Percentiles rank a stretch among this genome's conserved stretches.
These are phyloP conservation scores for Agarophyton chilense DNA, from an alignment of 23 red algal species.

Conservation along the genomic window DNA sequence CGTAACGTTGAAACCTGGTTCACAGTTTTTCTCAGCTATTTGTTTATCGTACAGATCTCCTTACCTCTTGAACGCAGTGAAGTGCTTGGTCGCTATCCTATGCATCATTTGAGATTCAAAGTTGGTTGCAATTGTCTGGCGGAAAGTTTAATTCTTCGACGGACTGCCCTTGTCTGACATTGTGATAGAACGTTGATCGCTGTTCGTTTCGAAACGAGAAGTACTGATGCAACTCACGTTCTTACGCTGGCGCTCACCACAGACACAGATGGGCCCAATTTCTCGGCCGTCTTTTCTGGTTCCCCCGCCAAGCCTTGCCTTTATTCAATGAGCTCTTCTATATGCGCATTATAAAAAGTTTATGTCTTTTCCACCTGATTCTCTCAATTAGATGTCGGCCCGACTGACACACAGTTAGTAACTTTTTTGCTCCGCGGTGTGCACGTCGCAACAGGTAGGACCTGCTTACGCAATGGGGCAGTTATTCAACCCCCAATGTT, in stretches of 20 bases:
- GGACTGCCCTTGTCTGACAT: neutral
- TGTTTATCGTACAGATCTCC: slow-evolving; percentile 58
- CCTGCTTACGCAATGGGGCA: too few species aligned
- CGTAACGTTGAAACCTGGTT: slow-evolving; percentile 21
- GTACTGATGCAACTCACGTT: slow-evolving; percentile 8
- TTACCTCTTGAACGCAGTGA: slow-evolving; percentile 24
- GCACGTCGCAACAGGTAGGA: too few species aligned
- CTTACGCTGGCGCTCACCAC: neutral
- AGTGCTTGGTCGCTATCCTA: slow-evolving; percentile 37
- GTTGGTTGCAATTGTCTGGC: slow-evolving; percentile 5
- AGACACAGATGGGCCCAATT: neutral
- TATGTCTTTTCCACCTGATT: too few species aligned
- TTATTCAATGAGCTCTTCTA: too few species aligned
- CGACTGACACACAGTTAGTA: too few species aligned
- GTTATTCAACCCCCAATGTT: too few species aligned
- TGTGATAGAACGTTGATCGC: neutral
- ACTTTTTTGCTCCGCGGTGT: too few species aligned
- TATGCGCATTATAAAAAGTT: too few species aligned
- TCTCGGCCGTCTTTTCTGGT: too few species aligned
- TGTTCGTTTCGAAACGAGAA: neutral
- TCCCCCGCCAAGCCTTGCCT: neutral
- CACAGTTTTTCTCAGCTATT: slow-evolving; percentile 32
- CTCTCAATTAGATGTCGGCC: too few species aligned
- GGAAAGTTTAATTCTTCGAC: neutral
- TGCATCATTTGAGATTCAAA: slow-evolving; percentile 16